A percentile compares a stretch with the other conserved stretches of the same genome.
Evolutionary conservation across 2,329 filamentous ascomycete species (phyloP).

Genomic region (Bretziella fagacearum): DNA sequence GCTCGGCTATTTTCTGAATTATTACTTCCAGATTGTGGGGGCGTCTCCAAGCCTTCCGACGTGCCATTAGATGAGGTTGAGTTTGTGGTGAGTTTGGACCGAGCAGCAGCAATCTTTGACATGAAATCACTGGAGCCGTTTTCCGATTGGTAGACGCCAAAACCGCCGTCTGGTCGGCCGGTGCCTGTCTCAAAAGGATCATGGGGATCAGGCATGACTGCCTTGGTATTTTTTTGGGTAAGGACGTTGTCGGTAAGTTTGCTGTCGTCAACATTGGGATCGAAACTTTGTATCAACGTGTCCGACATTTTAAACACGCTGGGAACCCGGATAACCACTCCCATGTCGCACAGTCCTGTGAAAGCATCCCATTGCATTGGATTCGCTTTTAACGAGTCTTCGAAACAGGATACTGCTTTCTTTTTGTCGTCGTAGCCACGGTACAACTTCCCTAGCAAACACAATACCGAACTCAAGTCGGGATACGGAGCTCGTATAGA

Average conservation of each 20-base stretch:
- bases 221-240: slow-evolving; percentile 13
- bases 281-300: slow-evolving; percentile 31
- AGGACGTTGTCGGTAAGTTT: slow-evolving; percentile 12
- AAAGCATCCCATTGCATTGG: slow-evolving; percentile 99
- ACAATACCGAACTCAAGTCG: slow-evolving; percentile 69
- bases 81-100: slow-evolving; percentile 24
- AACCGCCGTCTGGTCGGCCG: slow-evolving; percentile 6
- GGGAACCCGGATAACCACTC: slow-evolving; percentile 59
- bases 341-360: slow-evolving; percentile 70
- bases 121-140: slow-evolving; percentile 29
- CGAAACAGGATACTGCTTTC: slow-evolving; percentile 71
- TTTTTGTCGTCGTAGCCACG: slow-evolving; percentile 66
- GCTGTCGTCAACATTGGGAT: slow-evolving; percentile 17
- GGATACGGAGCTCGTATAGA: slow-evolving; percentile 56
- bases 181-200: slow-evolving; percentile 34
- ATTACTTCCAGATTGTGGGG: slow-evolving; percentile 20
- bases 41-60: slow-evolving; percentile 46
- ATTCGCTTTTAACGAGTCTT: slow-evolving; percentile 74
- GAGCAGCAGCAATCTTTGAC: slow-evolving; percentile 36
- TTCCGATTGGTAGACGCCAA: slow-evolving; percentile 14
- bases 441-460: slow-evolving; percentile 75
- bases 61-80: slow-evolving; percentile 18
- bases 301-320: slow-evolving; percentile 73
- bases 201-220: slow-evolving; percentile 15
- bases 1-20: slow-evolving; percentile 6